Evolutionary conservation across 2,329 filamentous ascomycete species (phyloP).

Genomic region (Cercospora zeina): DNA sequence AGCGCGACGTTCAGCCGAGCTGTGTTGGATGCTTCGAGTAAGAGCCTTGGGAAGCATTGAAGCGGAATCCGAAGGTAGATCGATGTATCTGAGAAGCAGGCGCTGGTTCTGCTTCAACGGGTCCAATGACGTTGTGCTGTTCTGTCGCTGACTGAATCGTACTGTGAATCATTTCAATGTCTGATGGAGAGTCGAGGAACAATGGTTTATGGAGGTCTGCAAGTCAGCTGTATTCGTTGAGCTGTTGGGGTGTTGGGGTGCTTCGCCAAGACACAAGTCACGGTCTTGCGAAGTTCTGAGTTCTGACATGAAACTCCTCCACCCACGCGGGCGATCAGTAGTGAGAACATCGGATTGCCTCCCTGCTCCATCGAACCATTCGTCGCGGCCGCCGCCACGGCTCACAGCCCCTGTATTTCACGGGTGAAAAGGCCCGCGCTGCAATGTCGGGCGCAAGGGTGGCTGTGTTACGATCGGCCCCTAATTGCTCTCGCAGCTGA

Average conservation of each 20-base stretch:
- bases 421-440: conserved; percentile 8
- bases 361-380: neutral
- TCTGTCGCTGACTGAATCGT: no score
- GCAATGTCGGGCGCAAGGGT: conserved; percentile 7
- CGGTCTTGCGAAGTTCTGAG: no score
- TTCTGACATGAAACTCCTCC: no score
- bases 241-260: no score
- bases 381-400: neutral
- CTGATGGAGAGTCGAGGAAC: neutral
- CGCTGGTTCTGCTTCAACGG: neutral
- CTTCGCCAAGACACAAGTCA: no score
- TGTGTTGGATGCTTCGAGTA: conserved; percentile 52
- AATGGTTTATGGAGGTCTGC: no score
- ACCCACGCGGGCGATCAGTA: no score
- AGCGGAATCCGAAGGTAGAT: neutral
- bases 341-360: neutral
- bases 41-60: conserved; percentile 27
- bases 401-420: neutral
- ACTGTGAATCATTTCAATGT: no score
- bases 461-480: neutral
- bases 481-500: neutral
- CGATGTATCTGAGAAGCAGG: neutral
- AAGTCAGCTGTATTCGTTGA: no score
- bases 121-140: neutral
- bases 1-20: conserved; percentile 54